These are phyloP conservation scores for Camelina laxa DNA, from an alignment of 345 rosid genomes.

Conservation along the genomic window DNA sequence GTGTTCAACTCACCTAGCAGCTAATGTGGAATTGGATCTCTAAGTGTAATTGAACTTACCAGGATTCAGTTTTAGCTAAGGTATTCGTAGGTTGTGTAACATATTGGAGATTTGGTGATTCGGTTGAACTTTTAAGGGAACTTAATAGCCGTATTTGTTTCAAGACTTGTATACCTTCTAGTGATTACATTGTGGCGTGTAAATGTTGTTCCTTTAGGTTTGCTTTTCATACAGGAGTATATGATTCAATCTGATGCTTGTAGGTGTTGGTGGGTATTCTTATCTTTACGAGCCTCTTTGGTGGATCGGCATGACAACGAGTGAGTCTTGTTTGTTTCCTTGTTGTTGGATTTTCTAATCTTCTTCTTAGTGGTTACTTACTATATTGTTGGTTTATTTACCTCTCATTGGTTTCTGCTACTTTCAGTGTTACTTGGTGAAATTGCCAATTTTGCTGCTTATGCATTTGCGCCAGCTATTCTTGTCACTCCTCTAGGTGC, in stretches of 20 bases:
- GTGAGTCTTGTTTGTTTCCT: conserved; percentile 53
- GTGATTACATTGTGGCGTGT: conserved; percentile 12
- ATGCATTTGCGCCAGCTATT: conserved; percentile 98
- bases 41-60: neutral
- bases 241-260: conserved; percentile 15
- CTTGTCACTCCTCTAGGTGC: conserved; percentile 98
- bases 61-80: conserved; percentile 5
- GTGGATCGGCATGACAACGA: conserved; percentile 99
- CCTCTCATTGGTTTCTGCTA: conserved; percentile 4
- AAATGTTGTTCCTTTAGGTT: conserved; percentile 27
- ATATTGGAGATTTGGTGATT: neutral
- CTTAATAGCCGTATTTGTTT: conserved; percentile 15
- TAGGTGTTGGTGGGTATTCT: conserved; percentile 94
- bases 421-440: conserved; percentile 90
- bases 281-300: conserved; percentile 96
- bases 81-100: neutral
- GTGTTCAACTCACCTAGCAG: neutral
- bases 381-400: neutral
- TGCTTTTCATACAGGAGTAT: neutral
- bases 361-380: neutral
- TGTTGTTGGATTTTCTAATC: neutral
- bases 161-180: neutral
- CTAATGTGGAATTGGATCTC: conserved; percentile 19
- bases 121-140: neutral
- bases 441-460: conserved; percentile 95